A percentile compares a stretch with the other conserved stretches of the same genome.
These are phyloP conservation scores for Cruciata laevipes DNA, from an alignment of 257 asterid species.

Conservation along the genomic window DNA sequence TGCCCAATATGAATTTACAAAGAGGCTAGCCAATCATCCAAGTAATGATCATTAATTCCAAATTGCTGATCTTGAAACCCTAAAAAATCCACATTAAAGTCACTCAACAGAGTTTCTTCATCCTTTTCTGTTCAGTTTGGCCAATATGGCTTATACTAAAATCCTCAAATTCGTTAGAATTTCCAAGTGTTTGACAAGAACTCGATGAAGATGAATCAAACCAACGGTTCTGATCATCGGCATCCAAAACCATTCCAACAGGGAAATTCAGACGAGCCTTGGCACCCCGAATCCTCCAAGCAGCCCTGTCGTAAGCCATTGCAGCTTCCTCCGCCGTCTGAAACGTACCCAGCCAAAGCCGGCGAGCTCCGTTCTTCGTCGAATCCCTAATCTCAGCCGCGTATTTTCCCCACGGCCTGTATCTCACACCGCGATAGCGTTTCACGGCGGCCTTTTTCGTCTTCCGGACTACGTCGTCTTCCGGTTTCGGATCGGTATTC, in stretches of 20 bases:
- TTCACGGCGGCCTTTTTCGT: conserved; percentile 12
- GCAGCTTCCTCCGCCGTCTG: conserved; percentile 73
- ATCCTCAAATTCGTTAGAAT: conserved; percentile 21
- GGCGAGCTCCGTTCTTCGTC: conserved; percentile 51
- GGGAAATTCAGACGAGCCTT: conserved; percentile 59
- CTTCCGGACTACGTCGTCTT: background rate
- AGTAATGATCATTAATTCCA: conserved; percentile 41
- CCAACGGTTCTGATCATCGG: conserved; percentile 10
- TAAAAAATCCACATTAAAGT: conserved; percentile 27
- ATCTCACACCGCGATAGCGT: conserved; percentile 64
- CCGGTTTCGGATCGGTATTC: background rate
- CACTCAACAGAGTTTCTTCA: conserved; percentile 8
- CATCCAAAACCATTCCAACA: conserved; percentile 28
- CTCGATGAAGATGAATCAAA: conserved; percentile 7
- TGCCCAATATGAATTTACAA: background rate
- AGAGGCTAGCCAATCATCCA: conserved; percentile 45
- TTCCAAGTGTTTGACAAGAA: conserved; percentile 4
- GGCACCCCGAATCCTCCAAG: conserved; percentile 59
- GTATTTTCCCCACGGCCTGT: conserved; percentile 77
- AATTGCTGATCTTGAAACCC: conserved; percentile 44
- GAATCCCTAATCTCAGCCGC: conserved; percentile 83
- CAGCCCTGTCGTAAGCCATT: conserved; percentile 73
- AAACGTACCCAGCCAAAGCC: conserved; percentile 77
- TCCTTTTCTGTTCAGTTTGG: conserved; percentile 15
- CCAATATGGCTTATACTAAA: background rate